These are phyloP conservation scores for Anastatica hierochuntica DNA, from an alignment of 345 rosid species.

Conservation along the genomic window DNA sequence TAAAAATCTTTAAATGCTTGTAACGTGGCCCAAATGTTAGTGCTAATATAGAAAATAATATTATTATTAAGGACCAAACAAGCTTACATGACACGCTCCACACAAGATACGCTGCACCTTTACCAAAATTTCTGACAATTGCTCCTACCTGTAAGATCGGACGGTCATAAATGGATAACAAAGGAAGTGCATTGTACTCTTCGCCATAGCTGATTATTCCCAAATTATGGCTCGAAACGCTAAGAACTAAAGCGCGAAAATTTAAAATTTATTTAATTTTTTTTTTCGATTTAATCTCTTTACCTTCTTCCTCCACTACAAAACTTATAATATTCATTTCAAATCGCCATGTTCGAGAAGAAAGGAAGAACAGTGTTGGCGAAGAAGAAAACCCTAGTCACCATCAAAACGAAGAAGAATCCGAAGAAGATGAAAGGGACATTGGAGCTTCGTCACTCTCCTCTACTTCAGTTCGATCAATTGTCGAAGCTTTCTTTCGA, in stretches of 20 bases:
- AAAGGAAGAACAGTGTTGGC: conserved; percentile 21
- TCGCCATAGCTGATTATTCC: neutral
- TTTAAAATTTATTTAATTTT: conserved; percentile 6
- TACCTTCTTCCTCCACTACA: neutral
- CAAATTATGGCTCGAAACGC: neutral
- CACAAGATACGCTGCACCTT: neutral
- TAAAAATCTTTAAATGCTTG: neutral
- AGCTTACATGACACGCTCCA: conserved; percentile 30
- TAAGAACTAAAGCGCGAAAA: conserved; percentile 29
- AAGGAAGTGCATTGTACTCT: neutral
- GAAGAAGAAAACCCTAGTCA: conserved; percentile 39
- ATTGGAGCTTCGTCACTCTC: conserved; percentile 30
- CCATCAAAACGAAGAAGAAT: conserved; percentile 9
- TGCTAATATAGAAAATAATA: conserved; percentile 1
- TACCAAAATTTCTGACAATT: neutral
- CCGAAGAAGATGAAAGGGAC: conserved; percentile 47
- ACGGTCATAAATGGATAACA: neutral
- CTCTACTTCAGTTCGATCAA: conserved; percentile 40
- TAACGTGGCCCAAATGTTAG: neutral
- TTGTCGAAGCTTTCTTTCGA: no score
- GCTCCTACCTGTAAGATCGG: neutral
- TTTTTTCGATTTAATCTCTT: neutral
- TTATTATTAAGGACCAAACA: conserved; percentile 1
- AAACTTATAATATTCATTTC: neutral
- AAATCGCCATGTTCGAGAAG: conserved; percentile 22